Percentiles rank a stretch among this genome's conserved stretches.
Evolutionary conservation across 768 basidiomycete species (phyloP).

Genomic region (Hebeloma cylindrosporum): DNA sequence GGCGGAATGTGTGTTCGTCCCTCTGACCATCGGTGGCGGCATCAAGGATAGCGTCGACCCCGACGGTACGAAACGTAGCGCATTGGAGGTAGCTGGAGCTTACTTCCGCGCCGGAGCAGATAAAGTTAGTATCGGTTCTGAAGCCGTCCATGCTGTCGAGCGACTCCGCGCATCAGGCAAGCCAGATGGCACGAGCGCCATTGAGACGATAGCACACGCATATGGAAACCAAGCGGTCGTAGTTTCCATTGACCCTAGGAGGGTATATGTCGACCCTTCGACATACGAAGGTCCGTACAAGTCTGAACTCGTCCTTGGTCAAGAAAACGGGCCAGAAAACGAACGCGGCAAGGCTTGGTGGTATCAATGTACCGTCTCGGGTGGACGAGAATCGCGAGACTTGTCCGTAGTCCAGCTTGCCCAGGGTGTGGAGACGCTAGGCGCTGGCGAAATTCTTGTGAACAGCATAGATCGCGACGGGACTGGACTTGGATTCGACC

Average conservation of each 20-base stretch:
- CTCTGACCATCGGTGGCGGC: constrained; percentile 97
- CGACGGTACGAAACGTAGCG: constrained; percentile 83
- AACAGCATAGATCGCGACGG: constrained; percentile 98
- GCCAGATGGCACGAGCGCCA: constrained; percentile 76
- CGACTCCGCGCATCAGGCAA: constrained; percentile 55
- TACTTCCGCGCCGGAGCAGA: constrained; percentile 99
- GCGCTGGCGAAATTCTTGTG: constrained; percentile 92
- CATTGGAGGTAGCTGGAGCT: constrained; percentile 91
- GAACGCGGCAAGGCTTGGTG: constrained; percentile 87
- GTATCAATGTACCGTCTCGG: constrained; percentile 98
- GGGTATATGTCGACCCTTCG: constrained; percentile 71
- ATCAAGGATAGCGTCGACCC: constrained; percentile 97
- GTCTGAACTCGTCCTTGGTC: constrained; percentile 57
- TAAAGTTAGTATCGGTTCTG: constrained; percentile 96
- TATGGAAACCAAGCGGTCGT: constrained; percentile 99
- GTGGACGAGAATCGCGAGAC: constrained; percentile 80
- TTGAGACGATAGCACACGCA: constrained; percentile 85
- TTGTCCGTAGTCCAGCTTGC: constrained; percentile 92
- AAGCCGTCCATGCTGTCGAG: constrained; percentile 95
- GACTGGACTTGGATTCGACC: constrained; percentile 88
- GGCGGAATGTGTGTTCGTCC: constrained; percentile 89
- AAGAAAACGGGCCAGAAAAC: constrained; percentile 44
- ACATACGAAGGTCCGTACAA: constrained; percentile 70
- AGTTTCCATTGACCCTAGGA: constrained; percentile 91
- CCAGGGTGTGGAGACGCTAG: constrained; percentile 83